Evolutionary conservation across 176 grass and related monocot species (phyloP), one percentile per base, ranked within the genome.

Genomic region (Raddia guianensis): DNA sequence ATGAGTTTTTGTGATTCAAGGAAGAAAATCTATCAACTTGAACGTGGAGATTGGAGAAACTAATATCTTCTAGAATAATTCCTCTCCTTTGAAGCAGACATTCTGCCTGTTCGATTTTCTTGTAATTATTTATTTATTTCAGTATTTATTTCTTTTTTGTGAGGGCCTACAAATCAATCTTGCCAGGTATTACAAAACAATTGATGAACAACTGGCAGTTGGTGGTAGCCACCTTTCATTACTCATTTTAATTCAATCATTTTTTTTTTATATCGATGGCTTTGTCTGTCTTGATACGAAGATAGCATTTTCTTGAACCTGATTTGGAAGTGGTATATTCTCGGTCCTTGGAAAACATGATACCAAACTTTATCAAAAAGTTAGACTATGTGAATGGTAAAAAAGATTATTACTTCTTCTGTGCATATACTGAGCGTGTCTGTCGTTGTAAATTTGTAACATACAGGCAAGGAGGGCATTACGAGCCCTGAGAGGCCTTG

Each of bases 381-480:
- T 49, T 16, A 33, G 34, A 62, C 59, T 4, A 73, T 12, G 55
- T 60, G 42, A 58, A 53, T 32, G 21, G 4, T 3, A 40, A 64
- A 64, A 80, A 49, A 14, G 0, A 12, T 71, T 50, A 33, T 61
- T 76, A 49, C 42, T 81, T 73, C 62, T 52, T 47, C 13, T 8
- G 58, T 68, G 12, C 48, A 7, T 77, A 40, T 62, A 27, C 44
- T 89, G 15, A 88, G 19, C 18, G 12, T 10, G 3, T 69, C 43
- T 9, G 1, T 75, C 48, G 40, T 71, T 68, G 52, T 65, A 72
- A 68, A 83, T 46, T 71, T 68, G 52, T 65, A 72, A 68, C 83
- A 75, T 68, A 35, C 80, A 99, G 96, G 96, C 96, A 81, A 93
- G 96, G 60, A 95, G 96, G 80, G 93, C 93, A 60, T 63, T 99